Conservation (phyloP, 768 basidiomycete species). For the Udeniomyces megalosporus region DNA sequence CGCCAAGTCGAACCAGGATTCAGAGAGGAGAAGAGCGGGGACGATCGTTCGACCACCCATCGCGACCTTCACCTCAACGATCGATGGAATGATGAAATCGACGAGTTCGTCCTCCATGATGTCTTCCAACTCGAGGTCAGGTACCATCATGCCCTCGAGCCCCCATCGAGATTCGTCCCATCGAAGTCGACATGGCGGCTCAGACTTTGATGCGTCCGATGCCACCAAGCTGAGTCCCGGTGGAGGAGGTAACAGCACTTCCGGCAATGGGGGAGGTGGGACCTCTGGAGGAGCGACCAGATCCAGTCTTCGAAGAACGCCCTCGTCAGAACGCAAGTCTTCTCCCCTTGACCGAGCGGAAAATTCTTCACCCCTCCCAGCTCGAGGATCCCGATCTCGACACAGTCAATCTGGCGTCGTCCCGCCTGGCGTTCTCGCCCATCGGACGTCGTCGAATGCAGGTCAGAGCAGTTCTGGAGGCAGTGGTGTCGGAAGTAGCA, state of each 20-base stretch:
- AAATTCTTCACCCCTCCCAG: background rate
- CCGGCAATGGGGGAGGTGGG: no score
- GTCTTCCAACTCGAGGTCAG: background rate
- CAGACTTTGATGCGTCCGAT: background rate
- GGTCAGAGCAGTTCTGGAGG: no score
- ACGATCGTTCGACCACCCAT: constrained; percentile 1
- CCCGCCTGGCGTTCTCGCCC: constrained; percentile 5
- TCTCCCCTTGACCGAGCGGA: constrained; percentile 5
- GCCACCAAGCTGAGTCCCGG: background rate
- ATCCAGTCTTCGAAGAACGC: background rate
- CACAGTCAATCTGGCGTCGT: background rate
- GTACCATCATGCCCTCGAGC: background rate
- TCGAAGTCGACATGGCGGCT: background rate
- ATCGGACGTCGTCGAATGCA: background rate
- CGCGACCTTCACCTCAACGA: constrained; percentile 7
- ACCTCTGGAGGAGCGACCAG: no score
- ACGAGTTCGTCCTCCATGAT: background rate
- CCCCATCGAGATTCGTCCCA: background rate
- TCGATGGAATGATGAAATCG: constrained; percentile 2
- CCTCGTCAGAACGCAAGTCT: background rate
- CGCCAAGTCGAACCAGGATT: background rate
- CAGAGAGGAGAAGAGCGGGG: constrained; percentile 2
- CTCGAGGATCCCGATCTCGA: background rate
- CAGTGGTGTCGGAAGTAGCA: background rate
- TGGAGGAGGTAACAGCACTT: no score